A percentile compares a stretch with the other conserved stretches of the same genome.
phyloP scores from a whole-genome alignment of 768 basidiomycete species.

The Obba rivulosa region DNA sequence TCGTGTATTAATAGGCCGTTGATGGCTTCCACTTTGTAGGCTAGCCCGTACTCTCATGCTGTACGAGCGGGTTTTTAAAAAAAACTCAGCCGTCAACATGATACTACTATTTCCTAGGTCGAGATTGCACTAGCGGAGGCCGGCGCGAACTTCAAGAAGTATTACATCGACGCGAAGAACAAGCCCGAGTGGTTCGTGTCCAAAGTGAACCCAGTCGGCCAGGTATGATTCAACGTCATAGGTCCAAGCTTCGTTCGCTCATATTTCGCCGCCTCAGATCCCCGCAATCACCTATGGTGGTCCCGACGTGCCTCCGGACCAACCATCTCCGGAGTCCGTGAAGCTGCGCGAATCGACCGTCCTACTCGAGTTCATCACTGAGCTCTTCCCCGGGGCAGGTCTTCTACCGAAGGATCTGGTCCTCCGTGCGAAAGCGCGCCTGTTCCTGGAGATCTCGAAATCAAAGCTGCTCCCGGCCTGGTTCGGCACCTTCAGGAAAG shows the following conservation, averaged over 20 bases:
- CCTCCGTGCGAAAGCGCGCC: constrained; percentile 48
- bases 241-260: not conserved
- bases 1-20: too few relatives aligned
- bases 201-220: constrained; percentile 2
- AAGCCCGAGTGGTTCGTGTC: constrained; percentile 3
- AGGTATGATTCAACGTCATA: not conserved
- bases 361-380: constrained; percentile 61
- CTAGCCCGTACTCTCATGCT: too few relatives aligned
- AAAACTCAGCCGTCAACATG: not conserved
- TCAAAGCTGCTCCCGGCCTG: constrained; percentile 40
- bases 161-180: not conserved
- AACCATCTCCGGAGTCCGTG: constrained; percentile 50
- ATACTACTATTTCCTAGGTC: not conserved
- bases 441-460: constrained; percentile 54
- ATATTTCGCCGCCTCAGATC: constrained; percentile 28
- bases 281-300: constrained; percentile 62
- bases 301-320: constrained; percentile 45
- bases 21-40: too few relatives aligned
- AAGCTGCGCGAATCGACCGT: constrained; percentile 62
- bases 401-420: constrained; percentile 54
- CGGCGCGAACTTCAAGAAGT: not conserved
- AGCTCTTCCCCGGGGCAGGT: constrained; percentile 41
- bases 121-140: constrained; percentile 3
- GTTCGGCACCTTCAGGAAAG: constrained; percentile 27
- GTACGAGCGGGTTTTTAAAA: too few relatives aligned